Base-by-base conservation (phyloP, 176 grass and related monocot genomes). In the Oryza rufipogon region DNA sequence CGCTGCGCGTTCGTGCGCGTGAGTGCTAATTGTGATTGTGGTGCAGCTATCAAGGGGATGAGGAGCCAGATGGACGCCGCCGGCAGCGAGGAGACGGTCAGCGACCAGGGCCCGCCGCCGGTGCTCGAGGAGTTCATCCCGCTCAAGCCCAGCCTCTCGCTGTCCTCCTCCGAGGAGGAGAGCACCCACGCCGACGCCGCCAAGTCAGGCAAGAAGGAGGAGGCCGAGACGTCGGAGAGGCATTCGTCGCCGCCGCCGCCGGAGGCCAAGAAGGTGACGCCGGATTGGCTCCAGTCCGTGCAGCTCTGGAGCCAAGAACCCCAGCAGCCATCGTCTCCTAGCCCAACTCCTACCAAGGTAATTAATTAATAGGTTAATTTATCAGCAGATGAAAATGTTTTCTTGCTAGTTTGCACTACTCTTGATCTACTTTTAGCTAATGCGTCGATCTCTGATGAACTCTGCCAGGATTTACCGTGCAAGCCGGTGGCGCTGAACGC, bases 111-210 rank as follows among this genome's bases (percentile, higher is more conserved):
- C 7, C 92, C 95, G 8, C 87, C 95, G 49, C 92, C 95, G 11
- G 89, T 98, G 60, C 80, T 98, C 47, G 95, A 98, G 84, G 95
- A 98, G 92, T 95, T 98, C 71, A 98, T 98, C 65, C 91, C 92
- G 28, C 86, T 98, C 63, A 98, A 98, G 69, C 95, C 95, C 52
- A 92, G 83, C 84, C 83, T 86, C 7, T 88, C 89, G 15, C 11
- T 83, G 5, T 90, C 82, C 45, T 92, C 88, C 28, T 81, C 82
- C 51, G 90, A 82, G 1, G 90, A 90, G 25, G 88, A 87, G 39
- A 89, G 84, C 78, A 48, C 74, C 38, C 77, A 85, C 61, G 81
- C 17, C 14, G 26, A 4, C 1, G 63, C 78, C 17, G 79, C 33
- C 25, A 74, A 66, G 11, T 44, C 79, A n/a, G 45, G 23, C 64